Conservation (phyloP, 805 yeast genomes). For the Metschnikowia santaceciliae region DNA sequence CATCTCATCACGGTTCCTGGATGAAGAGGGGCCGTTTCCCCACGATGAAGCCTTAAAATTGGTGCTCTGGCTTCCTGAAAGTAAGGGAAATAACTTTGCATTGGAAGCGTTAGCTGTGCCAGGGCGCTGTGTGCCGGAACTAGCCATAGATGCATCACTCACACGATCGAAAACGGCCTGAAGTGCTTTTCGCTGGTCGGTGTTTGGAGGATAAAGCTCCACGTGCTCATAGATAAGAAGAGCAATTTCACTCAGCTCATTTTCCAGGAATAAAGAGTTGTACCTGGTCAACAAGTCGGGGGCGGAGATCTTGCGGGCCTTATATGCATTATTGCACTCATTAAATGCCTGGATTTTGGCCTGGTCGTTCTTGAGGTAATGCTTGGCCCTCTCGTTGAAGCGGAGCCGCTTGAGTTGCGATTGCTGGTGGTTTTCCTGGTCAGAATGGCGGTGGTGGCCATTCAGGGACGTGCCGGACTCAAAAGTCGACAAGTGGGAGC, state of each 20-base stretch:
- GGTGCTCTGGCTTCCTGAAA: constrained; percentile 25
- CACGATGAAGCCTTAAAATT: constrained; percentile 20
- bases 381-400: constrained; percentile 81
- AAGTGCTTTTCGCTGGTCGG: constrained; percentile 42
- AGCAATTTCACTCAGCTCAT: constrained; percentile 46
- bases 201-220: constrained; percentile 49
- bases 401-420: constrained; percentile 53
- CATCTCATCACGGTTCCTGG: constrained; percentile 19
- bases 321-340: constrained; percentile 45
- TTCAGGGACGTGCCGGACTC: constrained; percentile 10
- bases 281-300: constrained; percentile 46
- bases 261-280: constrained; percentile 41
- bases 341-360: constrained; percentile 47
- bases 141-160: constrained; percentile 12
- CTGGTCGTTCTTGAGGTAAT: constrained; percentile 58
- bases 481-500: constrained; percentile 64
- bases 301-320: constrained; percentile 44
- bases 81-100: constrained; percentile 46
- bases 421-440: constrained; percentile 11
- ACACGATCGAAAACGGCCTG: constrained; percentile 20
- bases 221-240: constrained; percentile 58
- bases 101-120: constrained; percentile 2
- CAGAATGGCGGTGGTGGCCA: constrained; percentile 6
- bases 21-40: constrained; percentile 18
- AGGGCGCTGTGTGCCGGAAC: constrained; percentile 17